Evolutionary conservation across 192 early-diverging fungal species (phyloP), one percentile per base, ranked within the genome.

Genomic region (Allomyces arbusculus): DNA sequence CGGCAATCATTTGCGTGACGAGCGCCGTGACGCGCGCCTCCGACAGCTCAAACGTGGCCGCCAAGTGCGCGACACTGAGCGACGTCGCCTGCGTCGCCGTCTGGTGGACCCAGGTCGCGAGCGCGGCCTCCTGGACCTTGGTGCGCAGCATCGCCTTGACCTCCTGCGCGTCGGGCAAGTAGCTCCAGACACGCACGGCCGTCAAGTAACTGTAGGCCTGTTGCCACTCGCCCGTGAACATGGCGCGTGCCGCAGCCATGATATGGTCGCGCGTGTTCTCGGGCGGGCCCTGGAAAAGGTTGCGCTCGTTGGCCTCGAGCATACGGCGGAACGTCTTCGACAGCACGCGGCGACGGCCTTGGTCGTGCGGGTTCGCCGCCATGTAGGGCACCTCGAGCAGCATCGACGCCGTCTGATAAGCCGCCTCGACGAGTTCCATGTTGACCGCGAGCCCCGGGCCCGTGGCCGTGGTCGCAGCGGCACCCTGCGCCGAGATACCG

Each of bases 251-350:
- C 3, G 94, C 91, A 24, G 86, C 91, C 92, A 99, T 93, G 71
- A 99, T 92, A 77, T 96, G 91, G 79, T 99, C 96, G 70, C 96
- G 85, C 23, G 89, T 99, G 79, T 92, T 97, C 76, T 99, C 96
- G 8, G 96, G 93, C 24, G 96, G 96, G 75, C 90, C 94, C 64
- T 82, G 80, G 74, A 99, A 99, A 50, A 89, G 85, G 79, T 96
- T 94, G 71, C 94, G 87, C 74, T 95, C 92, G 75, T 91, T 90
- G 72, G 87, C 93, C 70, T 95, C 92, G 64, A 97, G 79, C 80
- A 93, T 84, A 69, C 91, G 85, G 64, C 91, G 82, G 82, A 99
- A 97, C 44, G 84, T 84, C 68, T 90, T 91, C 77, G 86, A 88
- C 69, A 95, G 91, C 62, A 92, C 80, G 70, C 84, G 50, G 50